phyloP scores from a whole-genome alignment of 202 grass and related monocot species.

The Tripidium arundinaceum region DNA sequence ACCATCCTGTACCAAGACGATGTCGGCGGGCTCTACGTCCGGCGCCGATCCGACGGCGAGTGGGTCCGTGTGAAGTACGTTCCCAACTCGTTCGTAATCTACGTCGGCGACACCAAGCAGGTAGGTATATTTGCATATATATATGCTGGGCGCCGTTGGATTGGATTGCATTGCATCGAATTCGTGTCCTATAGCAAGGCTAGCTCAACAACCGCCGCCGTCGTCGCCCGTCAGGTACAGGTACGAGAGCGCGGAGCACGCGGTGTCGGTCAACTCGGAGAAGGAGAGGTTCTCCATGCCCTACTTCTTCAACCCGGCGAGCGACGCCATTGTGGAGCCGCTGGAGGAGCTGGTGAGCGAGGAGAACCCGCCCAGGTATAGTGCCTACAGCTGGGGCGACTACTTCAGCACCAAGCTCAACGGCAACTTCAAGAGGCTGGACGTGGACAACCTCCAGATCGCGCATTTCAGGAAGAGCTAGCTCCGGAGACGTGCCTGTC shows the following conservation, averaged over 20 bases:
- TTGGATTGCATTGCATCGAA: too few species aligned
- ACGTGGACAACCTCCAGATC: slow-evolving; percentile 66
- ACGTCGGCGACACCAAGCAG: slow-evolving; percentile 10
- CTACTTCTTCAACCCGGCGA: slow-evolving; percentile 65
- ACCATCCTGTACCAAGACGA: background rate
- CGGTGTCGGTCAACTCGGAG: slow-evolving; percentile 50
- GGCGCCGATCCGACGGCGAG: background rate
- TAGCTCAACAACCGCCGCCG: too few species aligned
- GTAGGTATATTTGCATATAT: too few species aligned
- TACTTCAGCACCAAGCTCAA: slow-evolving; percentile 48
- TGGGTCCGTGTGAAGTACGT: background rate
- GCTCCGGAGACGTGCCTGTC: too few species aligned
- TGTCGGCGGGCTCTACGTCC: background rate
- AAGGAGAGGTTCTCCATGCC: slow-evolving; percentile 65
- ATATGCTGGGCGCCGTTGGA: too few species aligned
- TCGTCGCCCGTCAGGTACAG: too few species aligned
- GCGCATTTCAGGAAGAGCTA: slow-evolving; percentile 58
- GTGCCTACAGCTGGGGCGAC: slow-evolving; percentile 51
- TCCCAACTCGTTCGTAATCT: background rate
- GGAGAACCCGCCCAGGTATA: slow-evolving; percentile 42
- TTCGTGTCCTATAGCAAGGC: too few species aligned
- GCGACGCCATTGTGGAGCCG: slow-evolving; percentile 42
- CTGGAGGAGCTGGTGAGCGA: slow-evolving; percentile 47
- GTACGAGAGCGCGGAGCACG: slow-evolving; percentile 77
- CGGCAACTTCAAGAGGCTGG: slow-evolving; percentile 64